A percentile compares a stretch with the other conserved stretches of the same genome.
Conservation (phyloP, 2,329 filamentous ascomycete genomes). For the Calycina marina region DNA sequence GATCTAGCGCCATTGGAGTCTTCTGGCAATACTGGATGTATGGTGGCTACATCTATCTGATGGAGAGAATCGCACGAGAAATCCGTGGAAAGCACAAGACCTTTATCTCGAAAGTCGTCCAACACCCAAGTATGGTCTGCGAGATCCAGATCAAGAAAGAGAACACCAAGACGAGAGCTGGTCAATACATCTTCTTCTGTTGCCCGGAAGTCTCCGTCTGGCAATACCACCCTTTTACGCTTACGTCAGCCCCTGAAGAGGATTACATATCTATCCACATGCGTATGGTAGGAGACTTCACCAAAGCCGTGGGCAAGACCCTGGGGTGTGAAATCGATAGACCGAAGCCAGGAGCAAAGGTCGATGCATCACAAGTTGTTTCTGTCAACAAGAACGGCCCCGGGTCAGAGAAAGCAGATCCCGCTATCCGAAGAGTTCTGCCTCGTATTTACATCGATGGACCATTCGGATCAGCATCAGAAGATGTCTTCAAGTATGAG, state of each 20-base stretch:
- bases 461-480: conserved; percentile 72
- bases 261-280: conserved; percentile 83
- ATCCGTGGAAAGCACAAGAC: conserved; percentile 70
- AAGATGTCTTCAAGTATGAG: conserved; percentile 84
- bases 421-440: conserved; percentile 56
- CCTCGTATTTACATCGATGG: conserved; percentile 74
- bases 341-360: conserved; percentile 29
- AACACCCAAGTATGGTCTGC: conserved; percentile 77
- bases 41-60: conserved; percentile 64
- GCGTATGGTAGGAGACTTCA: conserved; percentile 72
- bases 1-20: conserved; percentile 52
- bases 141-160: conserved; percentile 91
- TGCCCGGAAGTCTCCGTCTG: conserved; percentile 75
- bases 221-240: conserved; percentile 80
- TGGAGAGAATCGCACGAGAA: conserved; percentile 67
- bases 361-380: conserved; percentile 48
- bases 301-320: conserved; percentile 49
- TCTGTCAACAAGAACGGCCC: conserved; percentile 44
- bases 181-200: conserved; percentile 82
- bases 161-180: conserved; percentile 64
- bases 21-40: conserved; percentile 90
- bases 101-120: conserved; percentile 76
- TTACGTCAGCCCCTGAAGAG: conserved; percentile 78
- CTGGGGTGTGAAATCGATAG: conserved; percentile 63
- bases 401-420: conserved; percentile 41